Percentiles rank a stretch among this genome's conserved stretches.
These are phyloP conservation scores for Xeromyces bisporus DNA, from an alignment of 495 filamentous ascomycete species.

Conservation along the genomic window DNA sequence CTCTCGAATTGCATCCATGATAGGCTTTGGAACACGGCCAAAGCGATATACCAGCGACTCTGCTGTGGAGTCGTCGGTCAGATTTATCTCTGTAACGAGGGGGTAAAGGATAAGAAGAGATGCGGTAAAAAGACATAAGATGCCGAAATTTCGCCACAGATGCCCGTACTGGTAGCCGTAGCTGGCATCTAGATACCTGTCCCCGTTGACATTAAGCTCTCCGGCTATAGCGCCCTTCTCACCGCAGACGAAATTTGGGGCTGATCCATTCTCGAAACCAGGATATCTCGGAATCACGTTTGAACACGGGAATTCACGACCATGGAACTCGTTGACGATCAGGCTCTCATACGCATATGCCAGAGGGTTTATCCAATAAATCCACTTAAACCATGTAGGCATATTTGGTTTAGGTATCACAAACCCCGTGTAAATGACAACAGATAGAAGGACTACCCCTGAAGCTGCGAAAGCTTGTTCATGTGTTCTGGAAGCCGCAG, in stretches of 20 bases:
- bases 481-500: constrained; percentile 28
- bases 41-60: constrained; percentile 28
- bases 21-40: constrained; percentile 20
- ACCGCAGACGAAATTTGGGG: constrained; percentile 30
- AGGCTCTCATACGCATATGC: constrained; percentile 29
- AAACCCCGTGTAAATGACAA: constrained; percentile 33
- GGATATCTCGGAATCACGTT: constrained; percentile 35
- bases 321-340: constrained; percentile 42
- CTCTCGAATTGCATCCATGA: constrained; percentile 4
- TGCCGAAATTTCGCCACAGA: constrained; percentile 49
- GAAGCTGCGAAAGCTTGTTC: constrained; percentile 34
- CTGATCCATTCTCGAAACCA: constrained; percentile 17
- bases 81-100: constrained; percentile 28
- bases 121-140: constrained; percentile 45
- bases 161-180: constrained; percentile 40
- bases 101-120: constrained; percentile 40
- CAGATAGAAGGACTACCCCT: constrained; percentile 27
- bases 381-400: constrained; percentile 34
- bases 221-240: constrained; percentile 38
- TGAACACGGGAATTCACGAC: constrained; percentile 30
- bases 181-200: constrained; percentile 34
- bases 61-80: constrained; percentile 24
- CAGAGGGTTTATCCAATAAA: constrained; percentile 30
- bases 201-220: constrained; percentile 33
- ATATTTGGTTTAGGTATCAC: constrained; percentile 28